Conservation (phyloP, 2,329 filamentous ascomycete genomes). For the Cytospora piceicola region DNA sequence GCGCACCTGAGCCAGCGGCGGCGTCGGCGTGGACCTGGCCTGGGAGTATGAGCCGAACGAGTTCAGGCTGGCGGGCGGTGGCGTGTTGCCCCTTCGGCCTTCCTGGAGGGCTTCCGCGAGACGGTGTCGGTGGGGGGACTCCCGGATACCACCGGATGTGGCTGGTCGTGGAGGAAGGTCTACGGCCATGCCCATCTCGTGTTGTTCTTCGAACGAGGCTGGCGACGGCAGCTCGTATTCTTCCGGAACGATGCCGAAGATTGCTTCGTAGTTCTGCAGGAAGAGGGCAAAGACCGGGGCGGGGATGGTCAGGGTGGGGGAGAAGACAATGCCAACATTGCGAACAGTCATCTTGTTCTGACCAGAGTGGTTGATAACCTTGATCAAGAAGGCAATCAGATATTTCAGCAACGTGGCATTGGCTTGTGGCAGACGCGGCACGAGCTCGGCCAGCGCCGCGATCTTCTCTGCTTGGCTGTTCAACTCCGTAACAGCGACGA, state of each 20-base stretch:
- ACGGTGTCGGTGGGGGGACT: constrained; percentile 57
- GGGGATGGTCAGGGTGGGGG: constrained; percentile 94
- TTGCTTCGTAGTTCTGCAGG: constrained; percentile 83
- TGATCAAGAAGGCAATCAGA: constrained; percentile 84
- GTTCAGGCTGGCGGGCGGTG: constrained; percentile 43
- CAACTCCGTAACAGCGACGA: constrained; percentile 82
- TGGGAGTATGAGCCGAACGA: constrained; percentile 37
- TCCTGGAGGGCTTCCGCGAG: constrained; percentile 47
- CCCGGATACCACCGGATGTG: constrained; percentile 48
- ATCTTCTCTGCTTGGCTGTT: constrained; percentile 77
- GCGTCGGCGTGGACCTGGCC: constrained; percentile 48
- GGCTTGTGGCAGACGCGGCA: constrained; percentile 76
- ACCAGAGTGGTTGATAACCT: constrained; percentile 87
- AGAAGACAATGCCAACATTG: constrained; percentile 98
- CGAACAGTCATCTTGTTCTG: constrained; percentile 98
- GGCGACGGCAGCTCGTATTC: constrained; percentile 62
- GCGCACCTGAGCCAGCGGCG: constrained; percentile 44
- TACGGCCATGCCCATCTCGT: constrained; percentile 29
- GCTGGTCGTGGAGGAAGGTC: constrained; percentile 48
- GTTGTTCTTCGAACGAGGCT: constrained; percentile 40
- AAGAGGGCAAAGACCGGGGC: constrained; percentile 93
- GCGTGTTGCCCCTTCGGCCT: constrained; percentile 49
- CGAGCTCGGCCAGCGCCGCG: constrained; percentile 72
- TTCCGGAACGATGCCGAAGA: constrained; percentile 76
- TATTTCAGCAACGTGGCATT: constrained; percentile 85